phyloP scores from a whole-genome alignment of 192 early-diverging fungal genomes.

The Coemansia sp. region DNA sequence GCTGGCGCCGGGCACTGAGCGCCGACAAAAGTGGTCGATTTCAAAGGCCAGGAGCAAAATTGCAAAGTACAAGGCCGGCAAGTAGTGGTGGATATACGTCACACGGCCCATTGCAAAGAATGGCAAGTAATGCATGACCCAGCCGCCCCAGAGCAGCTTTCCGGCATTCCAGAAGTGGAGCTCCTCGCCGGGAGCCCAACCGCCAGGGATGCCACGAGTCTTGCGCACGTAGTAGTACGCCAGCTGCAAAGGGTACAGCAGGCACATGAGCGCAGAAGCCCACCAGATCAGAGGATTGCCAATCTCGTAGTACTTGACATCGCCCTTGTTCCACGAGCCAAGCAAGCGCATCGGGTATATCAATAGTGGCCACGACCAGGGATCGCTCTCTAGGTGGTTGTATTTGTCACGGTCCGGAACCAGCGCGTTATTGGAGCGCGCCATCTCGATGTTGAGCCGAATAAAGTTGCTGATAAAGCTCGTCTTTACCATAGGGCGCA shows the following conservation, averaged over 20 bases:
- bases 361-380: conserved; percentile 89
- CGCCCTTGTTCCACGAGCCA: conserved; percentile 74
- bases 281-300: conserved; percentile 92
- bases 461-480: conserved; percentile 45
- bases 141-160: conserved; percentile 85
- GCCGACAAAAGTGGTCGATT: conserved; percentile 65
- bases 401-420: conserved; percentile 57
- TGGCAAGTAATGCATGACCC: conserved; percentile 87
- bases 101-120: conserved; percentile 94
- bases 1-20: conserved; percentile 63
- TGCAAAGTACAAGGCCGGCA: conserved; percentile 85
- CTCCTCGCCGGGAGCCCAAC: conserved; percentile 44
- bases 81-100: conserved; percentile 95
- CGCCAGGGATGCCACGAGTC: conserved; percentile 37
- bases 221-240: conserved; percentile 19
- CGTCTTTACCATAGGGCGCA: conserved; percentile 30
- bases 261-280: conserved; percentile 58
- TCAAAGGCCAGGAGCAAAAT: conserved; percentile 81
- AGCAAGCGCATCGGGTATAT: conserved; percentile 83
- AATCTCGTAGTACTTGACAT: conserved; percentile 87
- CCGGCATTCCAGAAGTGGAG: conserved; percentile 62
- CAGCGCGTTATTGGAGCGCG: conserved; percentile 53
- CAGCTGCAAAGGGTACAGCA: conserved; percentile 39
- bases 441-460: conserved; percentile 55
- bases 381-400: conserved; percentile 60